phyloP scores from a whole-genome alignment of 2,329 filamentous ascomycete genomes.

The Ophiostoma montium region DNA sequence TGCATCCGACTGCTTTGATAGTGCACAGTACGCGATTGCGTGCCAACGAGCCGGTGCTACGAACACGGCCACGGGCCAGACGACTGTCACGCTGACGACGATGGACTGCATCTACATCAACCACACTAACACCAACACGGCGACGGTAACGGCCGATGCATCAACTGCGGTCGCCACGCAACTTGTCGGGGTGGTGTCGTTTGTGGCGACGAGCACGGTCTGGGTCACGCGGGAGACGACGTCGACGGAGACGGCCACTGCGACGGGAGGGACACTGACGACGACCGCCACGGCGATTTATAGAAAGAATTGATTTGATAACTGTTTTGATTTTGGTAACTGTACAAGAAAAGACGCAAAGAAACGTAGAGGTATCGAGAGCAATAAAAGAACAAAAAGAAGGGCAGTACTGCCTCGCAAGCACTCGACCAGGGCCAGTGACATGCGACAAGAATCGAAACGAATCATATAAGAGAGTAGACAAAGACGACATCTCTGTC shows the following conservation, averaged over 20 bases:
- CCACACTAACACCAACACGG: background rate
- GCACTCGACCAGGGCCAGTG: no score
- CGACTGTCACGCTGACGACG: background rate
- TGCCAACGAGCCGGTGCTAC: conserved; percentile 4
- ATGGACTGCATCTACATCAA: background rate
- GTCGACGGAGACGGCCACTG: background rate
- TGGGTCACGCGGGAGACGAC: background rate
- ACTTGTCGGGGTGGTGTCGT: background rate
- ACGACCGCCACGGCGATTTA: background rate
- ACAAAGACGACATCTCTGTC: no score
- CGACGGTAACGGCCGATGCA: background rate
- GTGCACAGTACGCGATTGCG: background rate
- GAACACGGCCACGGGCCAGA: background rate
- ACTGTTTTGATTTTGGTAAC: background rate
- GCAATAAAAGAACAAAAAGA: background rate
- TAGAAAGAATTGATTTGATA: no score
- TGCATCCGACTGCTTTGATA: background rate
- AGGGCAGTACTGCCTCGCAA: no score
- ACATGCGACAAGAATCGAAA: background rate
- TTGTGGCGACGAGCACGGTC: conserved; percentile 4
- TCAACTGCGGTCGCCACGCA: background rate
- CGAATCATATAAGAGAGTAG: background rate
- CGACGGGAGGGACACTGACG: conserved; percentile 1
- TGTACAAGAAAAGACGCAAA: background rate
- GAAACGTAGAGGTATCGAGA: background rate